Evolutionary conservation across 1,284 basidiomycete genomes (phyloP).

Genomic region (Xanthoconium separans): DNA sequence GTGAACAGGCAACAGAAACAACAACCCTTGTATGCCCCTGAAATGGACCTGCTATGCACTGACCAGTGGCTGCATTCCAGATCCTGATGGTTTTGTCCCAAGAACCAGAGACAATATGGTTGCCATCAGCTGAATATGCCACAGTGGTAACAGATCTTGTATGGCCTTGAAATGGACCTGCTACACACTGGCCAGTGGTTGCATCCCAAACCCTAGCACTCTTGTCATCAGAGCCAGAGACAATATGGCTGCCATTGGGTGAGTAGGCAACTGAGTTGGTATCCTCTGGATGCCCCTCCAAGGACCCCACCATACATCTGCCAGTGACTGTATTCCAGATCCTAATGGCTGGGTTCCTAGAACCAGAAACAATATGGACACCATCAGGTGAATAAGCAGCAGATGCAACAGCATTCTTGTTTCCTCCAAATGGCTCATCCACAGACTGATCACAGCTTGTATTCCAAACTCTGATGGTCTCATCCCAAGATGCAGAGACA

Average conservation of each 20-base stretch:
- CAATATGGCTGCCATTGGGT: not conserved
- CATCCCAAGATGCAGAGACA: not conserved
- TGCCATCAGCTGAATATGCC: not conserved
- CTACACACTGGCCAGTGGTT: not conserved
- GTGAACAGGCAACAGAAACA: no score
- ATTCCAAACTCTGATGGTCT: not conserved
- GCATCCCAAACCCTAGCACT: not conserved
- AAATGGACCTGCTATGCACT: no score
- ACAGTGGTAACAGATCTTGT: not conserved
- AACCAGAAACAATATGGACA: not conserved
- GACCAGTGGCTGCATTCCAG: not conserved
- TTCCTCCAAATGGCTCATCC: not conserved
- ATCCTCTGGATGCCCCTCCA: not conserved
- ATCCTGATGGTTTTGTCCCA: not conserved
- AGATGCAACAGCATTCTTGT: not conserved
- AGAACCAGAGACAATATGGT: not conserved
- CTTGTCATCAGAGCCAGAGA: not conserved
- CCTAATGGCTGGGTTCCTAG: not conserved
- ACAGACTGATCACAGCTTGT: not conserved
- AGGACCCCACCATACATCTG: not conserved
- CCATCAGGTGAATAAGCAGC: not conserved
- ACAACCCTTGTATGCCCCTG: no score
- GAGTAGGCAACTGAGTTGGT: not conserved
- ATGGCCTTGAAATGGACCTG: not conserved
- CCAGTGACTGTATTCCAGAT: not conserved